Conservation (phyloP, 371 early-diverging fungal species). For the Syncephalis plumigaleata region DNA sequence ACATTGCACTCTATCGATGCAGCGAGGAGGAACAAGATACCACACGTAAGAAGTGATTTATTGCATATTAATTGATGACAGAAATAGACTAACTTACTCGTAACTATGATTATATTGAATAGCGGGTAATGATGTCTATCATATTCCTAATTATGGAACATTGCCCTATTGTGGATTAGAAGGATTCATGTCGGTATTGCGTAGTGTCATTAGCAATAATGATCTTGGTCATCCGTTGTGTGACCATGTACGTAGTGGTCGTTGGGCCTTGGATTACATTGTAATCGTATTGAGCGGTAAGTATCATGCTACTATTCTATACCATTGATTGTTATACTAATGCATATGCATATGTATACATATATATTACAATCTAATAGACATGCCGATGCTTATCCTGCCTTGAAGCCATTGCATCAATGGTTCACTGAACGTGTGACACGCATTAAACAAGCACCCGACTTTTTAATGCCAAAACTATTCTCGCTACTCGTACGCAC, state of each 20-base stretch:
- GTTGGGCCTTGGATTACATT: slow-evolving; percentile 84
- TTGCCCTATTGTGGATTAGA: slow-evolving; percentile 83
- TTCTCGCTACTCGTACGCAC: slow-evolving; percentile 67
- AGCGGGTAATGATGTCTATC: slow-evolving; percentile 46
- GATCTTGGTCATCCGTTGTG: slow-evolving; percentile 89
- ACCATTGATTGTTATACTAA: too few species aligned
- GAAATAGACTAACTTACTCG: slow-evolving; percentile 1
- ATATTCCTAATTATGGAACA: slow-evolving; percentile 64
- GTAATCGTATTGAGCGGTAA: slow-evolving; percentile 39
- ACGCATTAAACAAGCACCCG: slow-evolving; percentile 48
- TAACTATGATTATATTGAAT: slow-evolving; percentile 1
- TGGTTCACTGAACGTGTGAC: slow-evolving; percentile 63
- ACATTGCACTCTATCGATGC: slow-evolving; percentile 68
- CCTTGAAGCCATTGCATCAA: slow-evolving; percentile 22
- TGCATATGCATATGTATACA: neutral
- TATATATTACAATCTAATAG: slow-evolving; percentile 10
- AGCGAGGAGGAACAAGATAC: slow-evolving; percentile 66
- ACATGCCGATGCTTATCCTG: slow-evolving; percentile 24
- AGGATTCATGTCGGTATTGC: slow-evolving; percentile 70
- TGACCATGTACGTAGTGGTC: slow-evolving; percentile 69
- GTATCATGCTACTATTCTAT: slow-evolving; percentile 11
- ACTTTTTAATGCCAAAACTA: slow-evolving; percentile 81
- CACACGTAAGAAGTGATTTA: slow-evolving; percentile 1
- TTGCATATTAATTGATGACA: slow-evolving; percentile 2
- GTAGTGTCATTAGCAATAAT: slow-evolving; percentile 56